phyloP scores from a whole-genome alignment of 345 rosid genomes.

The Iberis pinnata region DNA sequence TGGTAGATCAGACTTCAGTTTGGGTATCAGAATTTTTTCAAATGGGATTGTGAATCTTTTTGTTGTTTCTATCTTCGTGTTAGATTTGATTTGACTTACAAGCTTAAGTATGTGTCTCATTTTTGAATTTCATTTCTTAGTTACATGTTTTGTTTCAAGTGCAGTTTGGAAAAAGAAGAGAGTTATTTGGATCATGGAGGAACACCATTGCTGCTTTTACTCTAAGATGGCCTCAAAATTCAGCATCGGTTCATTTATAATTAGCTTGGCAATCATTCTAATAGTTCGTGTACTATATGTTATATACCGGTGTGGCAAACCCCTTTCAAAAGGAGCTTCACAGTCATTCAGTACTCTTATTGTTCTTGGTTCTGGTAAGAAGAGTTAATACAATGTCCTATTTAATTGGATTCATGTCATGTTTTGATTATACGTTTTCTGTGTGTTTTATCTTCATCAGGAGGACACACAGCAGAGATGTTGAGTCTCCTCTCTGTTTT shows the following conservation, averaged over 20 bases:
- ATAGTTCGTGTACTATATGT: conserved; percentile 31
- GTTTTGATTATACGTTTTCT: background rate
- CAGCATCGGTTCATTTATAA: conserved; percentile 13
- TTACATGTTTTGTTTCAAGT: background rate
- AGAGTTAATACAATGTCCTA: background rate
- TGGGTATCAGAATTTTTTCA: background rate
- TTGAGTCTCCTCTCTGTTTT: conserved; percentile 60
- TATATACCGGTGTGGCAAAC: conserved; percentile 40
- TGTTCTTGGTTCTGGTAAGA: conserved; percentile 61
- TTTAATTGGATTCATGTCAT: background rate
- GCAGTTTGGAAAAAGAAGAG: too few relatives aligned
- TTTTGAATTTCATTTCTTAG: too few relatives aligned
- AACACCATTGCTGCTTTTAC: conserved; percentile 10
- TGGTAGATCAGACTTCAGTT: background rate
- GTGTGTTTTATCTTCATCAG: conserved; percentile 31
- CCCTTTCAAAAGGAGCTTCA: conserved; percentile 30
- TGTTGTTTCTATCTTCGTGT: too few relatives aligned
- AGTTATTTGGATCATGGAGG: conserved; percentile 21
- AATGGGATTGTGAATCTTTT: too few relatives aligned
- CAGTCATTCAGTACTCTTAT: conserved; percentile 41
- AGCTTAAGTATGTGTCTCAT: too few relatives aligned
- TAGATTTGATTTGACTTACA: too few relatives aligned
- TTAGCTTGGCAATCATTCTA: conserved; percentile 8
- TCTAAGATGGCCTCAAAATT: conserved; percentile 23
- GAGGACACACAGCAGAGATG: conserved; percentile 98